Conservation (phyloP, 352 stramenopile species). For the Phytophthora rubi region DNA sequence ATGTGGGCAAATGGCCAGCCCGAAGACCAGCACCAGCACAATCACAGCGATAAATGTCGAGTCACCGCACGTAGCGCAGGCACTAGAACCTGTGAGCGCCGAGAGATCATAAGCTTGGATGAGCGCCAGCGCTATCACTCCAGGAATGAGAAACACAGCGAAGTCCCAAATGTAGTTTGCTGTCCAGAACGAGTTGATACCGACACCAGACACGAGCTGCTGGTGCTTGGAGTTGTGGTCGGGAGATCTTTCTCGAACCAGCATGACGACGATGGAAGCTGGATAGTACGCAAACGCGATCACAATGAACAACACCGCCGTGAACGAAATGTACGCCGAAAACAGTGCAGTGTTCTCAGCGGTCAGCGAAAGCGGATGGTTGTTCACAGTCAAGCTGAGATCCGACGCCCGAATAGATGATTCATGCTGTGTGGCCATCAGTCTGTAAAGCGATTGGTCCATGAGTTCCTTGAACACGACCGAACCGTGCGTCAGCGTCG, state of each 20-base stretch:
- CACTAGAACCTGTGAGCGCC: slow-evolving; percentile 23
- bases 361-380: slow-evolving; percentile 55
- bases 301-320: slow-evolving; percentile 74
- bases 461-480: slow-evolving; percentile 61
- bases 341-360: slow-evolving; percentile 47
- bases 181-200: slow-evolving; percentile 93
- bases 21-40: slow-evolving; percentile 64
- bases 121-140: slow-evolving; percentile 37
- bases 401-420: slow-evolving; percentile 14
- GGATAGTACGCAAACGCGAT: slow-evolving; percentile 91
- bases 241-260: slow-evolving; percentile 91
- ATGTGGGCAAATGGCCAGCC: slow-evolving; percentile 66
- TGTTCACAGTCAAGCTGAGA: slow-evolving; percentile 47
- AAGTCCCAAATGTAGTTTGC: slow-evolving; percentile 93
- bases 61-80: slow-evolving; percentile 36
- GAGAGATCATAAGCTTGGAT: slow-evolving; percentile 54
- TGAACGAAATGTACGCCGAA: slow-evolving; percentile 52
- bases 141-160: slow-evolving; percentile 82
- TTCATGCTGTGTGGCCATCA: slow-evolving; percentile 32
- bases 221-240: slow-evolving; percentile 96
- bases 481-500: slow-evolving; percentile 45
- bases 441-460: slow-evolving; percentile 53
- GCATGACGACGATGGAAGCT: slow-evolving; percentile 90
- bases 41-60: slow-evolving; percentile 49
- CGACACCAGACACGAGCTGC: slow-evolving; percentile 93